A percentile compares a stretch with the other conserved stretches of the same genome.
phyloP scores from a whole-genome alignment of 495 filamentous ascomycete species.

The Xylaria flabelliformis region DNA sequence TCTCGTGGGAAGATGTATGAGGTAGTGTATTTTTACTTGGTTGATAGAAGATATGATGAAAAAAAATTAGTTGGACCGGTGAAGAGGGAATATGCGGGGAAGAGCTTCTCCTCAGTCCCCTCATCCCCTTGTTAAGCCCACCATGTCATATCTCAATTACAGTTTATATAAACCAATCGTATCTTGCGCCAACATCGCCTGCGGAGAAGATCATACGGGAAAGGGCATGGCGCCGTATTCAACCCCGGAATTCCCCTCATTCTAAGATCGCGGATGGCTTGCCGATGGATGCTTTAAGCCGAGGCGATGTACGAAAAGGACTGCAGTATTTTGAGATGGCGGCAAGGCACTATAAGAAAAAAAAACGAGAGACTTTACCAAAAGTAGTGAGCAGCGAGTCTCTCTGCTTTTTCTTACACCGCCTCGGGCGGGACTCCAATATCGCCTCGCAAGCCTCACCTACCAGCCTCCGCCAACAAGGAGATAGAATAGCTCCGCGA shows the following conservation, averaged over 20 bases:
- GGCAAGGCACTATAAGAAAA: too few relatives aligned
- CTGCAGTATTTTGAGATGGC: too few relatives aligned
- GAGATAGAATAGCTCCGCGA: constrained; percentile 9
- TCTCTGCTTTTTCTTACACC: too few relatives aligned
- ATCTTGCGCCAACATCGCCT: not conserved
- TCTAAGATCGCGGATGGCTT: constrained; percentile 4
- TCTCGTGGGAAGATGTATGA: not conserved
- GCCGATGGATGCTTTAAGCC: not conserved
- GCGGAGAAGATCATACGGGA: constrained; percentile 13
- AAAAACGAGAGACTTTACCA: too few relatives aligned
- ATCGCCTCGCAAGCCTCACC: not conserved
- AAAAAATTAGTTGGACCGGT: not conserved
- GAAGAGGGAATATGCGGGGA: constrained; percentile 11
- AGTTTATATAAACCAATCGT: constrained; percentile 10
- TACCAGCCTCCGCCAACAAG: constrained; percentile 8
- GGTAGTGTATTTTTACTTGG: not conserved
- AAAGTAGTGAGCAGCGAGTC: too few relatives aligned
- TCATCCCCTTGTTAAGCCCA: not conserved
- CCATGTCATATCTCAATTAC: constrained; percentile 7
- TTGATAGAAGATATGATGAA: constrained; percentile 1
- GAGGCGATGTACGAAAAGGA: too few relatives aligned
- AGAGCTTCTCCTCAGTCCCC: constrained; percentile 24
- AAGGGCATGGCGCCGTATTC: not conserved
- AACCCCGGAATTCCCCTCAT: constrained; percentile 24
- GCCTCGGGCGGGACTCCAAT: too few relatives aligned